Percentiles rank a stretch among this genome's conserved stretches.
phyloP scores from a whole-genome alignment of 129 eudicot genomes.

The Chrysanthemum seticuspe region DNA sequence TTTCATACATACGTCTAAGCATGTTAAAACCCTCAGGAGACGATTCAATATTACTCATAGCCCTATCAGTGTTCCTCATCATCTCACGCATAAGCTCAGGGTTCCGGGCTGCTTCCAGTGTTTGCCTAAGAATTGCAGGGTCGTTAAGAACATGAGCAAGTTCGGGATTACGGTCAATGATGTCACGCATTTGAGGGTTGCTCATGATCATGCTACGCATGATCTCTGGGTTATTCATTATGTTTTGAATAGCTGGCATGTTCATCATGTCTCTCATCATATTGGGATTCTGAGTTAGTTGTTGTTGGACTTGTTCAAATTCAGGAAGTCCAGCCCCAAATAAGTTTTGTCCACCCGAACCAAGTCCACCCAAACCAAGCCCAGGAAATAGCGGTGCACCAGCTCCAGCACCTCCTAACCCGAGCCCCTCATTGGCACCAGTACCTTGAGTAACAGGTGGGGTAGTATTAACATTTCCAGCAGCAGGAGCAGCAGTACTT shows the following conservation, averaged over 20 bases:
- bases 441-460: slow-evolving; percentile 41
- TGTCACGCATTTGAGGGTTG: slow-evolving; percentile 95
- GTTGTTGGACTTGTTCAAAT: slow-evolving; percentile 90
- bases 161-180: slow-evolving; percentile 73
- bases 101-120: slow-evolving; percentile 89
- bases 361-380: slow-evolving; percentile 59
- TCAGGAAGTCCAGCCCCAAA: slow-evolving; percentile 88
- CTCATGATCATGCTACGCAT: slow-evolving; percentile 82
- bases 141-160: slow-evolving; percentile 81
- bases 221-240: slow-evolving; percentile 70
- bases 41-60: slow-evolving; percentile 95
- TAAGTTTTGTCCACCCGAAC: slow-evolving; percentile 35
- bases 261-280: slow-evolving; percentile 93
- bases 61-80: slow-evolving; percentile 96
- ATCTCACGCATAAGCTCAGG: slow-evolving; percentile 99
- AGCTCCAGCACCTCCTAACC: slow-evolving; percentile 55
- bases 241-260: slow-evolving; percentile 77
- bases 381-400: slow-evolving; percentile 71
- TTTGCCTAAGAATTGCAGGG: slow-evolving; percentile 73
- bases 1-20: slow-evolving; percentile 99
- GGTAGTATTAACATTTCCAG: slow-evolving; percentile 40
- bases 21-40: slow-evolving; percentile 96
- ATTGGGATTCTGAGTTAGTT: slow-evolving; percentile 81
- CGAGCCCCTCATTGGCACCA: slow-evolving; percentile 38
- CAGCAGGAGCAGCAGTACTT: slow-evolving; percentile 41